Conservation (phyloP, 1,284 basidiomycete genomes). For the Ustilago crameri region DNA sequence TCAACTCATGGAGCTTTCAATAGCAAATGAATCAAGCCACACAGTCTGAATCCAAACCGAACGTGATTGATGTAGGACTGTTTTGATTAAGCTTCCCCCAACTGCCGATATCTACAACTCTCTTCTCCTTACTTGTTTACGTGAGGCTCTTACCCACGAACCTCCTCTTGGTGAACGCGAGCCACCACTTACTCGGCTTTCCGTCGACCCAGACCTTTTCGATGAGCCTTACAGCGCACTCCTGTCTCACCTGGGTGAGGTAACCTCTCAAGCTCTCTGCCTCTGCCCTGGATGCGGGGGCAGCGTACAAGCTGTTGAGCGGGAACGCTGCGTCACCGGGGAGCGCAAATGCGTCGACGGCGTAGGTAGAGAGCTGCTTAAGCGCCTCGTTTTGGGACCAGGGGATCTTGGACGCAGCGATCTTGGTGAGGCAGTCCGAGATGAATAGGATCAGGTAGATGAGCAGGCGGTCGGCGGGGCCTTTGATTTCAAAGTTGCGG, state of each 20-base stretch:
- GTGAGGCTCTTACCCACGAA: slow-evolving; percentile 67
- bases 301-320: slow-evolving; percentile 89
- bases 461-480: slow-evolving; percentile 91
- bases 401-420: slow-evolving; percentile 61
- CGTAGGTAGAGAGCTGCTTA: slow-evolving; percentile 88
- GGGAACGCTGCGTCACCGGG: slow-evolving; percentile 97
- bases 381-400: slow-evolving; percentile 77
- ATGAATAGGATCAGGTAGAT: slow-evolving; percentile 98
- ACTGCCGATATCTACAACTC: slow-evolving; percentile 1
- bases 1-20: slow-evolving; percentile 9
- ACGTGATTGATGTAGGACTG: too few relatives aligned
- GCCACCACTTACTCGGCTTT: slow-evolving; percentile 99
- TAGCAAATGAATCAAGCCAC: not conserved
- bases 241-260: slow-evolving; percentile 90
- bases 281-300: slow-evolving; percentile 81
- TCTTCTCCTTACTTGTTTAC: not conserved
- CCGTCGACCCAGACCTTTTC: slow-evolving; percentile 86
- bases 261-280: slow-evolving; percentile 91
- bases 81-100: too few relatives aligned
- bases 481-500: slow-evolving; percentile 99
- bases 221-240: slow-evolving; percentile 84
- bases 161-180: slow-evolving; percentile 80
- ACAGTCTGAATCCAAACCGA: not conserved
- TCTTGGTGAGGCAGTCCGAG: slow-evolving; percentile 87
- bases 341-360: slow-evolving; percentile 87